A percentile compares a stretch with the other conserved stretches of the same genome.
Evolutionary conservation across 768 basidiomycete genomes (phyloP).

Genomic region (Pleurotus ostreatus): DNA sequence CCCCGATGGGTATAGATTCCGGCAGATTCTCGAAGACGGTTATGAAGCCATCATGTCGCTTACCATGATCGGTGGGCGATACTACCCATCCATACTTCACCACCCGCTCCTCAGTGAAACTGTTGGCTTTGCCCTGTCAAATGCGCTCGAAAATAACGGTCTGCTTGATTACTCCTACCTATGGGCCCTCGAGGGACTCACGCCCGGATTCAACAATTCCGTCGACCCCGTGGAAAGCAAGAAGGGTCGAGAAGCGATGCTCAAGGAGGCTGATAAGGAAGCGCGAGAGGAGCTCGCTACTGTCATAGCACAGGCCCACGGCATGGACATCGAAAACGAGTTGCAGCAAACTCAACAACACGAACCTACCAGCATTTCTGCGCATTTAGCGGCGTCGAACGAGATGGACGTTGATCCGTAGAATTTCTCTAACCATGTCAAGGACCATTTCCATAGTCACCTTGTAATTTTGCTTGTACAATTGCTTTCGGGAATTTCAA

Average conservation of each 20-base stretch:
- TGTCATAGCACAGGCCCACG: slow-evolving; percentile 19
- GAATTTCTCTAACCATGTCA: neutral
- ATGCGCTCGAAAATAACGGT: slow-evolving; percentile 28
- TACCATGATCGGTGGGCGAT: slow-evolving; percentile 71
- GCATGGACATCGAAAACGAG: slow-evolving; percentile 22
- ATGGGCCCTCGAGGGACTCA: slow-evolving; percentile 70
- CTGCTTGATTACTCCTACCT: slow-evolving; percentile 46
- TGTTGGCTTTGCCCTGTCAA: slow-evolving; percentile 35
- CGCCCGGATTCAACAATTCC: slow-evolving; percentile 61
- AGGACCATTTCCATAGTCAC: too few species aligned
- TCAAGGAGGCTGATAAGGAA: slow-evolving; percentile 55
- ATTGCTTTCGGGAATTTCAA: neutral
- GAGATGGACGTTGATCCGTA: slow-evolving; percentile 2
- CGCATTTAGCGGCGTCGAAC: neutral
- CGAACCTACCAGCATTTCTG: neutral
- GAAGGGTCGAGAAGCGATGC: slow-evolving; percentile 46
- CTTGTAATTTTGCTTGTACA: neutral
- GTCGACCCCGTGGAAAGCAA: slow-evolving; percentile 67
- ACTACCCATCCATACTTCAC: slow-evolving; percentile 68
- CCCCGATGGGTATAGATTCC: slow-evolving; percentile 67
- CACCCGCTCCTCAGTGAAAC: slow-evolving; percentile 54
- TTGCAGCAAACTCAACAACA: neutral
- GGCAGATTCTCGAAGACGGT: slow-evolving; percentile 57
- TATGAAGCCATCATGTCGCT: slow-evolving; percentile 66
- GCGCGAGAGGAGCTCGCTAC: slow-evolving; percentile 34